These are phyloP conservation scores for Stylosanthes scabra DNA, from an alignment of 331 rosid genomes.

Conservation along the genomic window DNA sequence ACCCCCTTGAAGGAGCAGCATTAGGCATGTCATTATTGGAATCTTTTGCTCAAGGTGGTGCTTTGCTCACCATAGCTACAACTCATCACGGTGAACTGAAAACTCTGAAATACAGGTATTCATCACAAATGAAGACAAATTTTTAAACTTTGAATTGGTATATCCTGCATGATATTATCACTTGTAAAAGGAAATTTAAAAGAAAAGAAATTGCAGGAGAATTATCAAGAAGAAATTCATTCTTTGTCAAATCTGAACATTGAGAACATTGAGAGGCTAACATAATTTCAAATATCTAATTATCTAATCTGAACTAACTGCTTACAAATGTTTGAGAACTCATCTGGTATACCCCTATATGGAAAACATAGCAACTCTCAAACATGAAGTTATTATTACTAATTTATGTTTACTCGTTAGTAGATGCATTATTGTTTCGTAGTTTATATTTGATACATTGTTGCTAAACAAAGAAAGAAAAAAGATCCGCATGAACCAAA, in stretches of 20 bases:
- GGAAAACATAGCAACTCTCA: neutral
- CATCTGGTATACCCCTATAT: neutral
- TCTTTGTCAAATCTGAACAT: neutral
- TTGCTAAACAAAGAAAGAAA: neutral
- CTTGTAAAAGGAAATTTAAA: constrained; percentile 4
- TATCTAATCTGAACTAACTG: neutral
- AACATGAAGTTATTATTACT: constrained; percentile 12
- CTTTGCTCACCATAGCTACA: constrained; percentile 85
- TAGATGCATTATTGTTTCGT: neutral
- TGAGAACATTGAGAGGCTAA: constrained; percentile 1
- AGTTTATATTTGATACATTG: constrained; percentile 13
- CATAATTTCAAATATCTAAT: neutral
- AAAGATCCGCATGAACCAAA: neutral
- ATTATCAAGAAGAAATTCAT: neutral
- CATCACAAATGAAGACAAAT: constrained; percentile 26
- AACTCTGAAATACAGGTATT: constrained; percentile 96
- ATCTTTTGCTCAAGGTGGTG: constrained; percentile 81
- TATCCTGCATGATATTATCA: constrained; percentile 1
- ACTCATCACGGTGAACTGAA: constrained; percentile 98
- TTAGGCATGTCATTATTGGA: constrained; percentile 92
- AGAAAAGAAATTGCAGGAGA: constrained; percentile 3
- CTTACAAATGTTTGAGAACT: neutral
- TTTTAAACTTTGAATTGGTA: constrained; percentile 1
- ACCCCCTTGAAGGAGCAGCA: constrained; percentile 98
- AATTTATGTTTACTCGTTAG: neutral